A percentile compares a stretch with the other conserved stretches of the same genome.
These are phyloP conservation scores for Geotrichum cucujoidarum DNA, from an alignment of 1,139 yeast species.

Conservation along the genomic window DNA sequence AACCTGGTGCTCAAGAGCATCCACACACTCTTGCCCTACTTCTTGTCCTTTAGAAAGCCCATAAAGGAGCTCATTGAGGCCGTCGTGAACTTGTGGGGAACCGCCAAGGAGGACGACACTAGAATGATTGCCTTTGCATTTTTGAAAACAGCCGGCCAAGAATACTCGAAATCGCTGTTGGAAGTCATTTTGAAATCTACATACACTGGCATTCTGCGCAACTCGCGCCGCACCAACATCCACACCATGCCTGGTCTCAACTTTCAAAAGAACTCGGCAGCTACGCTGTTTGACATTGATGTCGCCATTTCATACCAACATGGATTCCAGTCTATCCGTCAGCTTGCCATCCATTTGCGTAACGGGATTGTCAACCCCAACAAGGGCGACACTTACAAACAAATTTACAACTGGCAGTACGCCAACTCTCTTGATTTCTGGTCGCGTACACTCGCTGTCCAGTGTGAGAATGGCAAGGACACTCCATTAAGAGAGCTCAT, in stretches of 20 bases:
- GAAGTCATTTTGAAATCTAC: conserved; percentile 61
- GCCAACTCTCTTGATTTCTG: conserved; percentile 94
- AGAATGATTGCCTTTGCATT: conserved; percentile 87
- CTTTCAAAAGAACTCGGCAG: conserved; percentile 78
- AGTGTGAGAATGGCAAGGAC: conserved; percentile 56
- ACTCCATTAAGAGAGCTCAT: conserved; percentile 78
- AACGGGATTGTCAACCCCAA: conserved; percentile 63
- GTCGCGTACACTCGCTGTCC: conserved; percentile 77
- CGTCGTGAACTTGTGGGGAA: conserved; percentile 73
- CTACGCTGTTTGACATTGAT: conserved; percentile 75
- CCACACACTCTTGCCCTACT: conserved; percentile 76
- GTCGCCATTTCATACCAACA: conserved; percentile 70
- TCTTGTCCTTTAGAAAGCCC: conserved; percentile 69
- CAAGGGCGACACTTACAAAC: conserved; percentile 49
- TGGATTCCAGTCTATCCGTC: conserved; percentile 91
- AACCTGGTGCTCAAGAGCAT: conserved; percentile 42
- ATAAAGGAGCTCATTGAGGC: conserved; percentile 65
- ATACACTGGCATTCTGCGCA: conserved; percentile 74
- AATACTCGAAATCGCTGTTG: conserved; percentile 37
- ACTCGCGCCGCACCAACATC: conserved; percentile 73
- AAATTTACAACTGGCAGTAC: conserved; percentile 92
- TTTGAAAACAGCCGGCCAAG: conserved; percentile 66
- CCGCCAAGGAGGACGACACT: conserved; percentile 60
- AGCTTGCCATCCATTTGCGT: conserved; percentile 86
- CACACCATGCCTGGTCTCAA: conserved; percentile 84